Percentiles rank a stretch among this genome's conserved stretches.
These are phyloP conservation scores for Grammothele lineata DNA, from an alignment of 768 basidiomycete genomes.

Conservation along the genomic window DNA sequence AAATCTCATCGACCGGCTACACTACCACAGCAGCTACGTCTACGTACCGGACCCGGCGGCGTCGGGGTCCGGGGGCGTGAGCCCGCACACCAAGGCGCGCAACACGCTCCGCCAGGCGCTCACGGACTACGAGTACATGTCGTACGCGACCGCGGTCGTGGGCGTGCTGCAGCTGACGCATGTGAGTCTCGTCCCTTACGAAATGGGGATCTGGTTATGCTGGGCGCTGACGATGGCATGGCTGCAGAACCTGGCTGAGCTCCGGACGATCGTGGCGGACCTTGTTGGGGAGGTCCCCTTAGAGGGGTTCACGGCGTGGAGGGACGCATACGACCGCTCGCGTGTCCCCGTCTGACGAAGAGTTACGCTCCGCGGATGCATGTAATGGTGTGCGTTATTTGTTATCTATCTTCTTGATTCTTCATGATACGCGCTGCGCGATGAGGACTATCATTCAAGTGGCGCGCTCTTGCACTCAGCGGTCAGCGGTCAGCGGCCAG, in stretches of 20 bases:
- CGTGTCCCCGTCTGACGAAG: too few species aligned
- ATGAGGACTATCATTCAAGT: too few species aligned
- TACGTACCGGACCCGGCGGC: constrained; percentile 13
- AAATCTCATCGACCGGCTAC: constrained; percentile 39
- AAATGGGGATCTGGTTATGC: too few species aligned
- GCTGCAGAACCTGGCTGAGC: constrained; percentile 32
- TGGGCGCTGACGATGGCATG: not conserved
- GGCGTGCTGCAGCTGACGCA: constrained; percentile 35
- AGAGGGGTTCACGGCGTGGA: constrained; percentile 36
- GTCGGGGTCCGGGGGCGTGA: not conserved
- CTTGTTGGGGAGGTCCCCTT: constrained; percentile 40
- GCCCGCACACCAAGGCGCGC: not conserved
- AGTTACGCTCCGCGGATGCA: too few species aligned
- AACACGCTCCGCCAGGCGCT: constrained; percentile 14
- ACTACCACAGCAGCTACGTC: constrained; percentile 35
- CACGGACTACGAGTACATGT: constrained; percentile 31
- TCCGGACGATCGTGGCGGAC: constrained; percentile 31
- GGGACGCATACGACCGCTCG: constrained; percentile 30
- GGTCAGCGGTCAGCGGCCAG: too few species aligned
- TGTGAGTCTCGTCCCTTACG: constrained; percentile 19
- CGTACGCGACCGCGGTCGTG: constrained; percentile 36
- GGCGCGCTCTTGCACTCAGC: too few species aligned
- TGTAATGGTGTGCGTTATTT: too few species aligned
- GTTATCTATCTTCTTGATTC: too few species aligned
- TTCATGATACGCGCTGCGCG: too few species aligned